Conservation (phyloP, 192 early-diverging fungal species). For the Lobosporangium transversale region DNA sequence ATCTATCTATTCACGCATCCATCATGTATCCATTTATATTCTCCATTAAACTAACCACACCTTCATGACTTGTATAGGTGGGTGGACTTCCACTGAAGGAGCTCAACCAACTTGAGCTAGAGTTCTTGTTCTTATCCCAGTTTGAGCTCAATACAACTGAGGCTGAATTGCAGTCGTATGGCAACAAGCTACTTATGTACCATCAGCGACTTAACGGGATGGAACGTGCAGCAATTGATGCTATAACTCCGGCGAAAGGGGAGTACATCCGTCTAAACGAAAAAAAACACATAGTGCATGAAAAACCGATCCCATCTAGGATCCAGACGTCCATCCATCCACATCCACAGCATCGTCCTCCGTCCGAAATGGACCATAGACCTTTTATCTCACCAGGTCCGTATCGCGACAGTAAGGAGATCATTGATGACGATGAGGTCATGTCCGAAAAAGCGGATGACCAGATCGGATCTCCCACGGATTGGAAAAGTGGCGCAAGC, state of each 20-base stretch:
- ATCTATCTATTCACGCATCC: background rate
- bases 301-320: slow-evolving; percentile 11
- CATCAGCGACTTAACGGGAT: slow-evolving; percentile 49
- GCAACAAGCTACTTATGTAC: slow-evolving; percentile 67
- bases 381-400: slow-evolving; percentile 26
- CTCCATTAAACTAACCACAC: background rate
- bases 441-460: slow-evolving; percentile 44
- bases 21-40: background rate
- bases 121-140: slow-evolving; percentile 75
- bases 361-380: slow-evolving; percentile 4
- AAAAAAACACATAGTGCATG: slow-evolving; percentile 33
- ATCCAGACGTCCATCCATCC: slow-evolving; percentile 21
- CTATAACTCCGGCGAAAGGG: slow-evolving; percentile 44
- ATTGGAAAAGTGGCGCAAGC: slow-evolving; percentile 27
- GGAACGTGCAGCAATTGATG: slow-evolving; percentile 28
- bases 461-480: slow-evolving; percentile 13
- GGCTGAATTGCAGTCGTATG: slow-evolving; percentile 69
- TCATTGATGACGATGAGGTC: slow-evolving; percentile 47
- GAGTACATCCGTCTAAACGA: slow-evolving; percentile 30
- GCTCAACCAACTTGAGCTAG: slow-evolving; percentile 79
- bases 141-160: slow-evolving; percentile 75
- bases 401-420: slow-evolving; percentile 50
- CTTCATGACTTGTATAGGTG: no score
- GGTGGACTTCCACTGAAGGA: slow-evolving; percentile 76
- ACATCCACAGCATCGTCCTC: slow-evolving; percentile 3